A percentile compares a stretch with the other conserved stretches of the same genome.
phyloP scores from a whole-genome alignment of 108 stramenopile species.

The Mediolabrus comicus region DNA sequence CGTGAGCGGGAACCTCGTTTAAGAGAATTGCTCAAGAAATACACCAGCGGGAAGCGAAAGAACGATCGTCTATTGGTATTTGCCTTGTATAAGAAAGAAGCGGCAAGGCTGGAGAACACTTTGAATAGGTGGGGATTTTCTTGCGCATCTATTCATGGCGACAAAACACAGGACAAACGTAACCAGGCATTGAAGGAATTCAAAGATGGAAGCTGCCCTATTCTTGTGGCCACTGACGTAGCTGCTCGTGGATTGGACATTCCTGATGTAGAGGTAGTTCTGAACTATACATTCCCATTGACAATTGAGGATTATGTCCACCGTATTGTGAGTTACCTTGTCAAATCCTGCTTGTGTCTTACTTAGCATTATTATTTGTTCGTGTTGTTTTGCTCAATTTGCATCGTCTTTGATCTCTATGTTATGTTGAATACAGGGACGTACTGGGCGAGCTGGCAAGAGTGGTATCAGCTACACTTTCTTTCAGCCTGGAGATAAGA shows the following conservation, averaged over 20 bases:
- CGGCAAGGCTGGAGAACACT: constrained; percentile 83
- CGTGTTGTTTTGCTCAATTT: too few relatives aligned
- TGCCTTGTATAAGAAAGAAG: constrained; percentile 98
- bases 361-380: too few relatives aligned
- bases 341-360: too few relatives aligned
- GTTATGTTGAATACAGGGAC: too few relatives aligned
- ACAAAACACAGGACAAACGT: constrained; percentile 92
- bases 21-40: constrained; percentile 69
- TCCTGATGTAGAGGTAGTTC: constrained; percentile 95
- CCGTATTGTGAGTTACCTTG: too few relatives aligned
- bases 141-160: constrained; percentile 94
- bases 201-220: constrained; percentile 82
- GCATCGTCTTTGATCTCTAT: too few relatives aligned
- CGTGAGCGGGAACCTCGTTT: constrained; percentile 84
- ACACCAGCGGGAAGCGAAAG: constrained; percentile 57
- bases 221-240: constrained; percentile 97
- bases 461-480: constrained; percentile 95
- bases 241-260: constrained; percentile 98
- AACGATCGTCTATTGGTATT: constrained; percentile 89
- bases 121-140: constrained; percentile 71
- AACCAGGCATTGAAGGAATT: constrained; percentile 89
- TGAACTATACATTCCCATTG: constrained; percentile 97
- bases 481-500: constrained; percentile 95
- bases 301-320: constrained; percentile 97
- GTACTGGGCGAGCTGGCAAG: constrained; percentile 98